These are phyloP conservation scores for Diaporthe sp. DNA, from an alignment of 2,329 filamentous ascomycete species.

Conservation along the genomic window DNA sequence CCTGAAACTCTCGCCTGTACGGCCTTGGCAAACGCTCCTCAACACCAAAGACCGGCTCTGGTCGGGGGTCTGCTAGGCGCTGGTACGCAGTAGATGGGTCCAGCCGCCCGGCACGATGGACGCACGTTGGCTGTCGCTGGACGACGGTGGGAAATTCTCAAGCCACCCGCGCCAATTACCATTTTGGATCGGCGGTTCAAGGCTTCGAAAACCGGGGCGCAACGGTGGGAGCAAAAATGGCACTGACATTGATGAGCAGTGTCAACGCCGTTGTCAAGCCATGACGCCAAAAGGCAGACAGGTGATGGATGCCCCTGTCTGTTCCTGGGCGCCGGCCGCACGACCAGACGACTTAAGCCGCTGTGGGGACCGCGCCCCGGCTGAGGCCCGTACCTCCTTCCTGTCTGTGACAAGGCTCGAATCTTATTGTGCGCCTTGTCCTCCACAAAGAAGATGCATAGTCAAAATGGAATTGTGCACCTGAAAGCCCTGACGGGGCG, in stretches of 20 bases:
- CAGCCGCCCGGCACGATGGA: constrained; percentile 21
- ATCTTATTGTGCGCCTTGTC: constrained; percentile 10
- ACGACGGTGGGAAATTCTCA: constrained; percentile 4
- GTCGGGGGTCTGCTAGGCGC: constrained; percentile 19
- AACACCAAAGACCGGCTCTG: background rate
- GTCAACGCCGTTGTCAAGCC: constrained; percentile 36
- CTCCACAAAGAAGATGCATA: background rate
- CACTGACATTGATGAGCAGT: constrained; percentile 32
- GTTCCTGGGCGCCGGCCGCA: constrained; percentile 15
- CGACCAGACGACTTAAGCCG: constrained; percentile 26
- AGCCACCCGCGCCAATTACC: constrained; percentile 28
- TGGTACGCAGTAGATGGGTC: background rate
- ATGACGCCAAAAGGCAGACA: constrained; percentile 20
- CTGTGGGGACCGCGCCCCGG: constrained; percentile 34
- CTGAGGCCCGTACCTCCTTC: constrained; percentile 32
- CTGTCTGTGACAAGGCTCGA: constrained; percentile 39
- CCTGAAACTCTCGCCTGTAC: constrained; percentile 1
- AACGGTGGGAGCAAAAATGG: constrained; percentile 23
- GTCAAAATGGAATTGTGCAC: constrained; percentile 26
- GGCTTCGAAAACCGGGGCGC: constrained; percentile 18
- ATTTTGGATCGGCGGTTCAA: background rate
- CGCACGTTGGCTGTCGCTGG: background rate
- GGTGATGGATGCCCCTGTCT: constrained; percentile 31
- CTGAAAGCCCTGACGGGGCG: background rate
- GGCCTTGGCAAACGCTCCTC: constrained; percentile 15